Evolutionary conservation across 306 rosid species (phyloP), one percentile per base, ranked within the genome.

Genomic region (Cucurbita pepo): DNA sequence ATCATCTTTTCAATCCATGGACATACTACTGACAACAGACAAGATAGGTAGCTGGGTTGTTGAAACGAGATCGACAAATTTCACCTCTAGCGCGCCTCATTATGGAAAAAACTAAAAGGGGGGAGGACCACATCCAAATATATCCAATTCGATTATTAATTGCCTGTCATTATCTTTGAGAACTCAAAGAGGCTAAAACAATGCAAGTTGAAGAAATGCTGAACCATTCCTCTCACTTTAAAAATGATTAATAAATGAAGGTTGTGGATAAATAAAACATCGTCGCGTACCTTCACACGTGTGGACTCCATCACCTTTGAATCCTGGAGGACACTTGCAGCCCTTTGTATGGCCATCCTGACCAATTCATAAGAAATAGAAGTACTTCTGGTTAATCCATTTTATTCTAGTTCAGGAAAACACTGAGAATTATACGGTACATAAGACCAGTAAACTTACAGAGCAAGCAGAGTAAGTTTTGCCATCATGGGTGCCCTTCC

Each of bases 271-370:
- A 36, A 84, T 25, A 52, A 47, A 80, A 36, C 43, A 41, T 56
- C 14, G 30, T 77, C 5, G 70, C 73, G 78, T 86, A 94, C 99
- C 99, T 84, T 91, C 88, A 69, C 99, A 94, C 58, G 77, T 79
- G 44, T 71, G 45, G 51, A 81, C 86, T 76, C 99, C 99, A 22
- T 94, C 95, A 2, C 99, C 99, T 79, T 16, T 85, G 81, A 94
- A 94, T 53, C 99, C 99, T 10, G 84, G 83, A 4, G 99, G 99
- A 77, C 99, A 94, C 64, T 74, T 81, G 78, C 99, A 94, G 60
- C 88, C 95, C 70, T 89, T 85, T 48, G 83, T 83, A 75, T 61
- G 85, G 72, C 84, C 92, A 80, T 88, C 92, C 97, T 91, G 84
- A 62, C 62, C 37, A 36, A 70, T 60, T 69, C 69, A 83, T 76